Percentiles rank a stretch among this genome's conserved stretches.
Evolutionary conservation across 2,329 filamentous ascomycete genomes (phyloP).

Genomic region (Microdochium paspali): DNA sequence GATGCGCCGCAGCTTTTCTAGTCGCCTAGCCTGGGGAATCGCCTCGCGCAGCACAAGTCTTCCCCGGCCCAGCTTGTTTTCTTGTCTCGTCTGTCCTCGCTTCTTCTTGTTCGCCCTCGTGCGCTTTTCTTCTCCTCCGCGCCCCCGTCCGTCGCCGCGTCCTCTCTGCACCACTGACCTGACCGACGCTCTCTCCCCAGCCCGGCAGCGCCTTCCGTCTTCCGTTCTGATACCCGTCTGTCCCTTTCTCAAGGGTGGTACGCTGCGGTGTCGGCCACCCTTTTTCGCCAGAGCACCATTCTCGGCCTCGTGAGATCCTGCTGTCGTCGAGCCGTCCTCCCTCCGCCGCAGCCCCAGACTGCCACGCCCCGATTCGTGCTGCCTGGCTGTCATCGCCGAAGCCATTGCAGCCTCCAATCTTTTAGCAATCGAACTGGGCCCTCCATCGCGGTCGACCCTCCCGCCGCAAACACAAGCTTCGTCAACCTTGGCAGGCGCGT

Average conservation of each 20-base stretch:
- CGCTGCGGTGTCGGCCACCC: slow-evolving; percentile 17
- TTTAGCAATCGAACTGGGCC: neutral
- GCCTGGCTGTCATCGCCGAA: neutral
- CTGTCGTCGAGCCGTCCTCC: neutral
- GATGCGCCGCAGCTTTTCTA: neutral
- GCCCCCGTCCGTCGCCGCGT: slow-evolving; percentile 1
- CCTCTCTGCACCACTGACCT: slow-evolving; percentile 15
- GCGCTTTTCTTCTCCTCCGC: slow-evolving; percentile 8
- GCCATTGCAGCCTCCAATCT: neutral
- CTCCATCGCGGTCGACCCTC: neutral
- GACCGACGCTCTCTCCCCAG: slow-evolving; percentile 13
- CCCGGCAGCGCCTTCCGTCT: neutral
- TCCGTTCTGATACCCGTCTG: neutral
- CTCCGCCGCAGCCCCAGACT: neutral
- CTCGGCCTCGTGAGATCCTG: slow-evolving; percentile 4
- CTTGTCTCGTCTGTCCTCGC: slow-evolving; percentile 21
- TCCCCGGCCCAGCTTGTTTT: neutral
- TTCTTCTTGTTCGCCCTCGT: slow-evolving; percentile 13
- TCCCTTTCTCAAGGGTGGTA: slow-evolving; percentile 12
- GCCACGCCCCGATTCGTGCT: neutral
- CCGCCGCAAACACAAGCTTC: neutral
- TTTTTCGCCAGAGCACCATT: slow-evolving; percentile 2
- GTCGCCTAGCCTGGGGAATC: neutral
- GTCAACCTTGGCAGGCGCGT: neutral
- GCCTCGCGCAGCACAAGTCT: neutral